phyloP scores from a whole-genome alignment of 2,329 filamentous ascomycete genomes.

The Aspergillus hiratsukae region DNA sequence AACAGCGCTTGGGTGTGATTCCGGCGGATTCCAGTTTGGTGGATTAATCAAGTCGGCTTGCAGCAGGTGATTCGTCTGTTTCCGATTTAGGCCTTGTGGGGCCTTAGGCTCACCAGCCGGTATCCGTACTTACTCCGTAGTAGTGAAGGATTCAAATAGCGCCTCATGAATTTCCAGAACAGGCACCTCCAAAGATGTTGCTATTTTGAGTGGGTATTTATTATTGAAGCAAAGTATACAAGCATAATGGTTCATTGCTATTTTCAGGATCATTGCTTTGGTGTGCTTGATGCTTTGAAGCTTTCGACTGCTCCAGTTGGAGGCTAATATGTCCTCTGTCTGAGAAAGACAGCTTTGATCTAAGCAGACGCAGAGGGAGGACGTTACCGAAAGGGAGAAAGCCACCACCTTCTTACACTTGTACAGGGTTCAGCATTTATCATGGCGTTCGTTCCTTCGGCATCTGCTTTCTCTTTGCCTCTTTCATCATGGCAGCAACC shows the following conservation, averaged over 20 bases:
- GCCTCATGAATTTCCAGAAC: too few species aligned
- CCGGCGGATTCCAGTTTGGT: not conserved
- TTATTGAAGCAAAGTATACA: not conserved
- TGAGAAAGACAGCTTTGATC: not conserved
- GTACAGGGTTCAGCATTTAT: not conserved
- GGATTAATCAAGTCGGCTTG: not conserved
- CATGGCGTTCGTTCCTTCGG: slow-evolving; percentile 29
- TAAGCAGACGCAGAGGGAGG: not conserved
- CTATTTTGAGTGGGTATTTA: not conserved
- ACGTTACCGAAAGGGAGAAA: too few species aligned
- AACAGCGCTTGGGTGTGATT: not conserved
- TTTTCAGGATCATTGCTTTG: not conserved
- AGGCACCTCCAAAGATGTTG: not conserved
- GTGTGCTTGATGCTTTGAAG: not conserved
- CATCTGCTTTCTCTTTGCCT: slow-evolving; percentile 36
- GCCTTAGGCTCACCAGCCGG: not conserved
- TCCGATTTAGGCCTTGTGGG: not conserved
- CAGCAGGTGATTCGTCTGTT: not conserved
- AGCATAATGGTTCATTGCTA: not conserved
- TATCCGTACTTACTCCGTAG: too few species aligned
- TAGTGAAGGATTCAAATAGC: not conserved
- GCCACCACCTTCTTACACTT: too few species aligned
- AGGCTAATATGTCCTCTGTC: not conserved
- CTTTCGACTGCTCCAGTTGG: not conserved
- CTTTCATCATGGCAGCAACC: slow-evolving; percentile 35